These are phyloP conservation scores for Luvunga scandens DNA, from an alignment of 345 rosid genomes.

Conservation along the genomic window DNA sequence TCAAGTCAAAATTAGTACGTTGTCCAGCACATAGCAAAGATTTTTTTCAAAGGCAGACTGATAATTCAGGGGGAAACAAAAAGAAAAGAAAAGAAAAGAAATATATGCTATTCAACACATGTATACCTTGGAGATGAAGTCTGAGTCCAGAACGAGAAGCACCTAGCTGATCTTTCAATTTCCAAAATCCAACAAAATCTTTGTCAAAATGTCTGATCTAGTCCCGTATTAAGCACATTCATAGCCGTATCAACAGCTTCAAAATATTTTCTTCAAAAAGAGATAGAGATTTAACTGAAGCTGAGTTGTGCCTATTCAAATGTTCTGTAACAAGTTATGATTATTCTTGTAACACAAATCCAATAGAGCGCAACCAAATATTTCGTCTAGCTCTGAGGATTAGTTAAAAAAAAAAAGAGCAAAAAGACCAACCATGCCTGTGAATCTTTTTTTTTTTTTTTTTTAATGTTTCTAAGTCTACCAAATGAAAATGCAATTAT, in stretches of 20 bases:
- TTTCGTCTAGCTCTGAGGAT: too few relatives aligned
- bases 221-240: not conserved
- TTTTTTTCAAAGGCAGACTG: not conserved
- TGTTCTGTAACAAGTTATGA: not conserved
- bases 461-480: too few relatives aligned
- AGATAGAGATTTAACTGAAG: not conserved
- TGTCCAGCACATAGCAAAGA: too few relatives aligned
- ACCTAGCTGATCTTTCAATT: not conserved
- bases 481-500: not conserved
- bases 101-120: not conserved
- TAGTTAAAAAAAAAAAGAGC: too few relatives aligned
- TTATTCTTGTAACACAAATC: not conserved
- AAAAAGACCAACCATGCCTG: too few relatives aligned
- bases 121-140: not conserved
- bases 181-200: too few relatives aligned
- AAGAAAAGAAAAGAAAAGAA: too few relatives aligned
- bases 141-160: not conserved
- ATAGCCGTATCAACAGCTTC: not conserved
- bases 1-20: not conserved
- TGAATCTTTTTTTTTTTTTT: too few relatives aligned
- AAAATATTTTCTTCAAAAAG: not conserved
- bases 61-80: not conserved
- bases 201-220: not conserved
- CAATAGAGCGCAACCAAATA: too few relatives aligned
- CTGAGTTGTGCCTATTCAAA: not conserved